Percentiles rank a stretch among this genome's conserved stretches.
Conservation (phyloP, 148 eudicot genomes). For the Talinum fruticosum region DNA sequence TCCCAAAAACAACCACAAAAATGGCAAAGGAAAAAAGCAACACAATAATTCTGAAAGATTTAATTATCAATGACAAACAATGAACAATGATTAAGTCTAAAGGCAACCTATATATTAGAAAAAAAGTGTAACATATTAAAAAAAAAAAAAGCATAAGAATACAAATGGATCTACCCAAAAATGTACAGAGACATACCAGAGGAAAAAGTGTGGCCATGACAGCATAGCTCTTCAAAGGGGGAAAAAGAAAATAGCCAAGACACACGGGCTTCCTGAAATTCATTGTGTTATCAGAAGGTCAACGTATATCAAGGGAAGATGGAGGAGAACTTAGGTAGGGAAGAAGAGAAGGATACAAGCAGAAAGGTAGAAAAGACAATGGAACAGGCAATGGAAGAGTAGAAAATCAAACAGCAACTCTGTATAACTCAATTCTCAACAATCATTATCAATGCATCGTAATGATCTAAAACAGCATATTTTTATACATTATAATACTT, state of each 20-base stretch:
- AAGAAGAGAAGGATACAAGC: neutral
- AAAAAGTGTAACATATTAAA: neutral
- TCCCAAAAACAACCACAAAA: neutral
- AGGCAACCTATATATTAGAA: neutral
- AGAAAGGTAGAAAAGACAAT: neutral
- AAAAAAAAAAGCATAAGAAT: neutral
- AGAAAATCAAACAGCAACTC: neutral
- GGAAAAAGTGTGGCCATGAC: conserved; percentile 91
- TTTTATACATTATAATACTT: too few species aligned
- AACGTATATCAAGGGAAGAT: neutral
- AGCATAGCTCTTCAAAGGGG: conserved; percentile 90
- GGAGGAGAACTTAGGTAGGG: neutral
- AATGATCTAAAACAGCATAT: neutral
- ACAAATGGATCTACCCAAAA: conserved; percentile 3
- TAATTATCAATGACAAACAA: neutral
- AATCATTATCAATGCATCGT: neutral
- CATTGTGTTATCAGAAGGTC: conserved; percentile 10
- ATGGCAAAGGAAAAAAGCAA: too few species aligned
- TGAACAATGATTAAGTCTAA: neutral
- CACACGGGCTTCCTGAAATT: conserved; percentile 86
- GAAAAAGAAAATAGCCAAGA: conserved; percentile 69
- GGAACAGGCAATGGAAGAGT: neutral
- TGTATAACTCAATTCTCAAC: neutral
- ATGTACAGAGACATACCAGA: conserved; percentile 45
- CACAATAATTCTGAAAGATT: neutral